Evolutionary conservation across 805 yeast species (phyloP).

Genomic region (Myxozyma melibiosi): DNA sequence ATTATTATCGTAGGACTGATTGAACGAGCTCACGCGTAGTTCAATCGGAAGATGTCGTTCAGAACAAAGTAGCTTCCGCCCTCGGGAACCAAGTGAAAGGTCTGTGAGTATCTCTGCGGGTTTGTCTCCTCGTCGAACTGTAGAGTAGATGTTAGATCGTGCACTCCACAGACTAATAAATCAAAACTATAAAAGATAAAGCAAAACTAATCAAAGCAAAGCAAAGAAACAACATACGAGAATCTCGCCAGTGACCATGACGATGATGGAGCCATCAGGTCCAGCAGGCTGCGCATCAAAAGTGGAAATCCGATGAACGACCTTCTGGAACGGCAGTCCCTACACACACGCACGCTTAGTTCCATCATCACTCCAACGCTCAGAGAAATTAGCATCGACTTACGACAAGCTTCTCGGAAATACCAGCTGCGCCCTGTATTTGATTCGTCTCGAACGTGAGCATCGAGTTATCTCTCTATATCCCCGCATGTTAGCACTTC

Average conservation of each 20-base stretch:
- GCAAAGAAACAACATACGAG: slow-evolving; percentile 44
- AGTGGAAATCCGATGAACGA: slow-evolving; percentile 89
- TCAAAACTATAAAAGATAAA: background rate
- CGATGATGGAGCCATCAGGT: slow-evolving; percentile 81
- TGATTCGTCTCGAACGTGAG: slow-evolving; percentile 93
- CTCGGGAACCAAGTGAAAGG: slow-evolving; percentile 94
- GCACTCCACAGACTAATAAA: background rate
- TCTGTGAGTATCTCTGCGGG: slow-evolving; percentile 96
- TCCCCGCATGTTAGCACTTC: background rate
- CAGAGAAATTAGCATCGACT: slow-evolving; percentile 5
- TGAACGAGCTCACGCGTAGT: slow-evolving; percentile 51
- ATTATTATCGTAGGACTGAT: no score
- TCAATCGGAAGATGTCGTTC: slow-evolving; percentile 95
- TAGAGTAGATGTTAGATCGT: background rate
- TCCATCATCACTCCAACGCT: background rate
- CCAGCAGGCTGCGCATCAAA: slow-evolving; percentile 98
- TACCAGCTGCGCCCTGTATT: slow-evolving; percentile 89
- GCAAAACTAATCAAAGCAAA: background rate
- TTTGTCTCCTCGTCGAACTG: slow-evolving; percentile 87
- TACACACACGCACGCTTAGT: slow-evolving; percentile 1
- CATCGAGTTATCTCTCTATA: slow-evolving; percentile 89
- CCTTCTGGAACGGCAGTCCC: slow-evolving; percentile 88
- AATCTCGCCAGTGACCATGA: slow-evolving; percentile 96
- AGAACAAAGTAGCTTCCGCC: slow-evolving; percentile 88
- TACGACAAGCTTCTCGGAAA: slow-evolving; percentile 81